Base-by-base conservation (phyloP, 2,329 filamentous ascomycete species). In the Trichoderma gracile region DNA sequence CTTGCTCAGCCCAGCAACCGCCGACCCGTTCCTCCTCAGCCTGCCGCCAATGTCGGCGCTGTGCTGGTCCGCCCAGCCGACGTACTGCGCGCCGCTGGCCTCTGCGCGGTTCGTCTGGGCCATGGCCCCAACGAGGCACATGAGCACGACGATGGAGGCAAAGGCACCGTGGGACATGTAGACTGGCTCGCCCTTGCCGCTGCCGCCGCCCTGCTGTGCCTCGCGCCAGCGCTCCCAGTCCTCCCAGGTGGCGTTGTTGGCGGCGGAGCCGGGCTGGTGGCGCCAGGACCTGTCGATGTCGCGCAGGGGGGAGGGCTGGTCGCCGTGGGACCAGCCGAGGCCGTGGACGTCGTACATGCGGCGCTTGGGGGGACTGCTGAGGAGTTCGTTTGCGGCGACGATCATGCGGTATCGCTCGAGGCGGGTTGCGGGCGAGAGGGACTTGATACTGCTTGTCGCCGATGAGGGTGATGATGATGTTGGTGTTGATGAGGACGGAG, bases 401-500 rank as follows among this genome's bases (percentile, higher is more conserved):
- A 98, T 84, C 42, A 99, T 85, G 38, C 91, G 89, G 77, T 98
- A 99, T 55, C 95, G 90, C 73, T 97, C 92, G n/a, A 95, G 81
- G 67, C 89, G 89, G 33, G 85, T 83, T 27, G 85, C 77, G 21
- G 59, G 42, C 27, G 82, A 0, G 91, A 80, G 14, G 69, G 33
- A 38, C 33, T 38, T 38, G 3, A 38, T 14, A 5, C 33, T 38
- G 12, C 10, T 38, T 8, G 10, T 30, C 23, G 55, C 64, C 15
- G 40, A 9, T 14, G n/a, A 27, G 1, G 66, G 40, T 8, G 65
- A 64, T 2, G 62, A 45, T 9, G 64, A 7, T 8, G 66, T 43
- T 45, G 17, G 21, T 5, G 65, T 45, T n/a, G 60, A 40, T 50
- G 17, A 30, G 23, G 33, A 14, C n/a, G 33, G 40, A 14, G 2